These are phyloP conservation scores for Polygonum maritimum DNA, from an alignment of 148 eudicot genomes.

Conservation along the genomic window DNA sequence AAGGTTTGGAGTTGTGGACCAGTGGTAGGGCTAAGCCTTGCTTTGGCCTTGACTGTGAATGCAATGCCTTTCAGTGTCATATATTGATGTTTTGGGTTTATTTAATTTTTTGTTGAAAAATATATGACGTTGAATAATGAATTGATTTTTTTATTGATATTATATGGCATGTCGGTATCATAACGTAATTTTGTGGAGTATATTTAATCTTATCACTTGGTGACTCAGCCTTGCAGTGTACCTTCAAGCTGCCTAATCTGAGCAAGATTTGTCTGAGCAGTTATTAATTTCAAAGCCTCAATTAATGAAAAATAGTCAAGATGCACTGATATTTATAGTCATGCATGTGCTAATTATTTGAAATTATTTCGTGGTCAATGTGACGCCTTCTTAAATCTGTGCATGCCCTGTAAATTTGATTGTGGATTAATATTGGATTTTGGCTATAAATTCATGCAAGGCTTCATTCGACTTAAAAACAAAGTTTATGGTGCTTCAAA, in stretches of 20 bases:
- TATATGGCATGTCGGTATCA: background rate
- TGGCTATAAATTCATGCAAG: too few species aligned
- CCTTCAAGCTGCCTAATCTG: constrained; percentile 1
- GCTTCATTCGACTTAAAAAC: too few species aligned
- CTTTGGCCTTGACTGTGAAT: background rate
- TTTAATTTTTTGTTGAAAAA: background rate
- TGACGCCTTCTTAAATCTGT: too few species aligned
- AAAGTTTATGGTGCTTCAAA: too few species aligned
- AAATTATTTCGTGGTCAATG: too few species aligned
- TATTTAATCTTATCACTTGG: constrained; percentile 4
- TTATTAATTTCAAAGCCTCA: background rate
- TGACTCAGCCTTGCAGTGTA: constrained; percentile 7
- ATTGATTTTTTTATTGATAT: background rate
- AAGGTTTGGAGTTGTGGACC: background rate
- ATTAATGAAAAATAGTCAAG: background rate
- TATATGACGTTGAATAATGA: background rate
- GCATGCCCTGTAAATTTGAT: too few species aligned
- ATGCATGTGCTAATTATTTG: too few species aligned
- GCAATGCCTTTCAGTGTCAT: background rate
- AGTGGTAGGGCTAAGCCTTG: background rate
- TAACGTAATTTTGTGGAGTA: background rate
- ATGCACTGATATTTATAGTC: background rate
- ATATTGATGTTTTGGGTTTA: background rate
- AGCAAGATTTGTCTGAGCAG: background rate
- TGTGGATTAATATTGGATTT: too few species aligned